Evolutionary conservation across 768 basidiomycete genomes (phyloP), one percentile per base, ranked within the genome.

Genomic region (Gymnopilus junonius): DNA sequence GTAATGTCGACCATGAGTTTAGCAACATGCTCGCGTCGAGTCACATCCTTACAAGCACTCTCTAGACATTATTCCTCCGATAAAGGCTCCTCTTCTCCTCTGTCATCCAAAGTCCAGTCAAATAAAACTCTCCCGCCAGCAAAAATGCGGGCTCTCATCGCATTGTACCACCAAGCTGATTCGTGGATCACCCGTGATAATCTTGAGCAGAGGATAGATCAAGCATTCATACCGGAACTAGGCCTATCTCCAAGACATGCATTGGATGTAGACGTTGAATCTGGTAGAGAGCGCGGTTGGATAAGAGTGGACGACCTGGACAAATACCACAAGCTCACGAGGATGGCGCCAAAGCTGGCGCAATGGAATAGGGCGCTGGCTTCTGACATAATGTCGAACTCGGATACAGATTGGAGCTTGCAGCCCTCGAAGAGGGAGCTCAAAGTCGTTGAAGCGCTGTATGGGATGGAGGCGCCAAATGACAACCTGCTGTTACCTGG

Each of bases 91-190:
- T n/a, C n/a, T n/a, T n/a, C n/a, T n/a, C n/a, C n/a, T n/a, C n/a
- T n/a, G n/a, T n/a, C n/a, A 29, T 61, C 68, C 37, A 71, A 71
- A 35, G 40, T 70, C 20, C 68, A 67, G 46, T 69, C 75, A 27
- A 70, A 72, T 53, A 67, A 69, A 55, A 69, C 76, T n/a, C 81
- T 89, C 4, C 80, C 88, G 2, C 80, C 81, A 2, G 79, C 83
- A 21, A 85, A 84, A 76, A 80, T 92, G 79, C 89, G 90, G 62
- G 88, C 90, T 3, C 87, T 93, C 65, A 83, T 93, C 65, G 82
- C 86, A 10, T 83, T 94, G 57, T 94, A 93, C 78, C 92, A 94
- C 79, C 86, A 92, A 76, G 77, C 88, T 53, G 85, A 85, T 60
- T 77, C 79, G 2, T 92, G 91, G 78, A 83, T 94, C 65, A 91